phyloP scores from a whole-genome alignment of 1,284 basidiomycete species.

The Xerocomus nothofagi region DNA sequence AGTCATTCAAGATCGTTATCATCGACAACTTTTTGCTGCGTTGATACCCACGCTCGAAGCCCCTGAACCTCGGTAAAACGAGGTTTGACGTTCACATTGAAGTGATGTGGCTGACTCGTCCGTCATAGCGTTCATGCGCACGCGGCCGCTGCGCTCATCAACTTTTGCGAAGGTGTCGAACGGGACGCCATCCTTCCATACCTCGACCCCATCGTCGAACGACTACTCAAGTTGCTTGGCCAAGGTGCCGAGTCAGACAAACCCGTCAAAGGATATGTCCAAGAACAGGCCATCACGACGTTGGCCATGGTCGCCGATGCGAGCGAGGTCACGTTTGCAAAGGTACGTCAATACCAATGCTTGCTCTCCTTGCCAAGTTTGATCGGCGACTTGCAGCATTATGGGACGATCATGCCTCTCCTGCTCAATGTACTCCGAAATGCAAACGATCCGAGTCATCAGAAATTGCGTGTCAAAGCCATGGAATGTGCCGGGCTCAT shows the following conservation, averaged over 20 bases:
- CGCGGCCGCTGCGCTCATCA: conserved; percentile 83
- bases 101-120: neutral
- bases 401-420: conserved; percentile 74
- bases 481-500: conserved; percentile 87
- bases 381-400: conserved; percentile 51
- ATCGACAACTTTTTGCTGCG: conserved; percentile 65
- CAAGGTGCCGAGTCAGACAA: conserved; percentile 40
- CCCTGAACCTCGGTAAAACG: conserved; percentile 66
- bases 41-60: conserved; percentile 75
- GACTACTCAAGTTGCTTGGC: conserved; percentile 64
- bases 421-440: conserved; percentile 69
- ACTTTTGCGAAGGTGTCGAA: conserved; percentile 83
- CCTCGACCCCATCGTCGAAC: conserved; percentile 74
- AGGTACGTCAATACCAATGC: conserved; percentile 39
- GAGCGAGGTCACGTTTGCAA: conserved; percentile 69
- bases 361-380: no score
- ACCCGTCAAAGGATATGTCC: conserved; percentile 59
- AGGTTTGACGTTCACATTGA: neutral
- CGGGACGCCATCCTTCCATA: conserved; percentile 71
- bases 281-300: conserved; percentile 83
- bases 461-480: conserved; percentile 70
- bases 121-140: conserved; percentile 72
- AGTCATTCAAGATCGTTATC: conserved; percentile 71
- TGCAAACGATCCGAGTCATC: conserved; percentile 63
- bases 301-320: conserved; percentile 84